Base-by-base conservation (phyloP, 2,329 filamentous ascomycete species). In the Colletotrichum sidae region DNA sequence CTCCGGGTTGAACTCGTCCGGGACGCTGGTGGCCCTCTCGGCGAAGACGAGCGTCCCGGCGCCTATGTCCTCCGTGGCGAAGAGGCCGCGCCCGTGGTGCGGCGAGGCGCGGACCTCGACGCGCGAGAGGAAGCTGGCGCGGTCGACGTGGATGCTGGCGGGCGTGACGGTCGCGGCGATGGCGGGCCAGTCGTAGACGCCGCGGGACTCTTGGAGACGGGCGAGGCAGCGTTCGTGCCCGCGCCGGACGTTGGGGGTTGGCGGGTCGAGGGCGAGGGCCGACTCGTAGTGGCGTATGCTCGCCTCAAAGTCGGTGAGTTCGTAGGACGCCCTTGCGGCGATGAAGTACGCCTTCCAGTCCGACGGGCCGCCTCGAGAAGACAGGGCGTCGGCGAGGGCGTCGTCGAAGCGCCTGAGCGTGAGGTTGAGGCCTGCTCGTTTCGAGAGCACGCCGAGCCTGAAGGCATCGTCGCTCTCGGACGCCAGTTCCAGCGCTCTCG, bases 41-140 rank as follows among this genome's bases (percentile, higher is more conserved):
- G 74, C 76, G 13, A 82, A 75, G 25, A 83, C 72, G 2, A 83
- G 50, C 1, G 81, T 78, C 51, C 80, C 80, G 0, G 76, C 74
- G 5, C 69, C 69, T 50, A 83, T 70, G 50, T 74, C 70, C 15
- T 72, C 69, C 0, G 74, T 72, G 0, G 81, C 79, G 62, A 84
- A 83, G 2, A 84, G 70, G 2, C 81, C 81, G 3, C 76, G 74
- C 9, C 81, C 81, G 68, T 77, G 72, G 34, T 72, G 69, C 0
- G 68, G 62, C 5, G 78, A 79, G 0, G 72, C 61, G n/a, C 57
- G 69, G 12, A 81, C 68, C 25, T 69, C 67, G 2, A 76, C 79
- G 47, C 75, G 74, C 2, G 67, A 44, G 8, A 76, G 63, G 68
- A 79, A 80, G 10, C 74, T 77, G 2, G 73, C 79, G n/a, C 53